Evolutionary conservation across 169 alveolate species (phyloP).

Genomic region (Plasmodium knowlesi): DNA sequence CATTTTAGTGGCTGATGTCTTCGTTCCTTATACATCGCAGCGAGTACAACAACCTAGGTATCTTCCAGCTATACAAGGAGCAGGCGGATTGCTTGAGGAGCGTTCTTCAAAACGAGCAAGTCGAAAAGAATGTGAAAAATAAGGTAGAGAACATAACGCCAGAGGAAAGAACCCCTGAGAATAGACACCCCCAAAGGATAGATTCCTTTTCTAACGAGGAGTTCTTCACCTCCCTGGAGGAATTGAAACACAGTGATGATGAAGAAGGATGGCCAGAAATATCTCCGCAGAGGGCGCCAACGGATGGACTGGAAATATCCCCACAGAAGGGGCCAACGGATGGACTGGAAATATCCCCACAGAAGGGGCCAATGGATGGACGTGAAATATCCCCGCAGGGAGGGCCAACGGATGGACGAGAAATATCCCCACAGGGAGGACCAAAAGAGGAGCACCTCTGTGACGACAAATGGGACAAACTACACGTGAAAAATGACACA

Average conservation of each 20-base stretch:
- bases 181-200: neutral
- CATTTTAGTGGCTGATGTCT: neutral
- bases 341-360: neutral
- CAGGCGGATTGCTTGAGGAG: slow-evolving; percentile 29
- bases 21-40: neutral
- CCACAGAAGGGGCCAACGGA: neutral
- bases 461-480: neutral
- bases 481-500: neutral
- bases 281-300: neutral
- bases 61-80: slow-evolving; percentile 40
- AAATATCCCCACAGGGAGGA: neutral
- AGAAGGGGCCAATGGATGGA: neutral
- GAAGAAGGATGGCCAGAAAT: neutral
- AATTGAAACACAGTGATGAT: neutral
- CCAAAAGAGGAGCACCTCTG: neutral
- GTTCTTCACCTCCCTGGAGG: slow-evolving; percentile 18
- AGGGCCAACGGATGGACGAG: neutral
- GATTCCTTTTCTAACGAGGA: slow-evolving; percentile 6
- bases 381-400: neutral
- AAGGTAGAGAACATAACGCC: neutral
- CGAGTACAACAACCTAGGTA: slow-evolving; percentile 17
- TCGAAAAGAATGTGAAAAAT: neutral
- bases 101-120: slow-evolving; percentile 26
- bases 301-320: neutral
- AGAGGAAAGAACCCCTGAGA: neutral